Evolutionary conservation across 352 stramenopile genomes (phyloP), one percentile per base, ranked within the genome.

Genomic region (Achlya hypogyna): DNA sequence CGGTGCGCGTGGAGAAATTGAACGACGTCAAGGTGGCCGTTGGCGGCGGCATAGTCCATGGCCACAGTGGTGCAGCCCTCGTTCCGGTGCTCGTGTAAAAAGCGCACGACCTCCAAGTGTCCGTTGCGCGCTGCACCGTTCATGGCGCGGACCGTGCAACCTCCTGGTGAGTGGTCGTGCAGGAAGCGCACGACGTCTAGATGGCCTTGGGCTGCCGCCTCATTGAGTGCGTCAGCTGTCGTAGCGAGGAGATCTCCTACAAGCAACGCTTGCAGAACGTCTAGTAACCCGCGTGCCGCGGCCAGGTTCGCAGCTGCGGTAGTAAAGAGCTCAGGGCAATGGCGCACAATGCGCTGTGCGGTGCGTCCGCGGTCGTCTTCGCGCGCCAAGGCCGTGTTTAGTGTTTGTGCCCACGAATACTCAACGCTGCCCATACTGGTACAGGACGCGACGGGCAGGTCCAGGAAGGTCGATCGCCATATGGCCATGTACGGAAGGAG

Each of bases 51-150:
- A 32, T n/a, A 59, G 23, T 67, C 42, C 60, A 67, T 67, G 0
- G 60, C 60, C 2, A 22, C 22, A 25, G 22, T 38, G 25, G 60
- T 67, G 47, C 60, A 67, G 10, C 60, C 60, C 20, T 67, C 60
- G 31, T 29, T n/a, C 25, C 60, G 45, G 18, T 67, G 35, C 10
- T 9, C 12, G 18, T 67, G 40, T 25, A 67, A 27, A 22, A 32
- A 67, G 5, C 43, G 40, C 18, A 67, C 60, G 28, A 67, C 43
- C 20, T 10, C 60, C 18, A 67, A 28, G 31, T 67, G 60, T 10
- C 60, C 60, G 31, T 59, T 59, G 40, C 42, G 60, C 14, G 60
- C 60, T 1, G 60, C 60, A 10, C 60, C 47, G 32, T 67, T 49
- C 60, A 67, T 67, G 8, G 60, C 60, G 5, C 60, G 60, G 12